Conservation (phyloP, 352 stramenopile genomes). For the Nothophytophthora sp. region DNA sequence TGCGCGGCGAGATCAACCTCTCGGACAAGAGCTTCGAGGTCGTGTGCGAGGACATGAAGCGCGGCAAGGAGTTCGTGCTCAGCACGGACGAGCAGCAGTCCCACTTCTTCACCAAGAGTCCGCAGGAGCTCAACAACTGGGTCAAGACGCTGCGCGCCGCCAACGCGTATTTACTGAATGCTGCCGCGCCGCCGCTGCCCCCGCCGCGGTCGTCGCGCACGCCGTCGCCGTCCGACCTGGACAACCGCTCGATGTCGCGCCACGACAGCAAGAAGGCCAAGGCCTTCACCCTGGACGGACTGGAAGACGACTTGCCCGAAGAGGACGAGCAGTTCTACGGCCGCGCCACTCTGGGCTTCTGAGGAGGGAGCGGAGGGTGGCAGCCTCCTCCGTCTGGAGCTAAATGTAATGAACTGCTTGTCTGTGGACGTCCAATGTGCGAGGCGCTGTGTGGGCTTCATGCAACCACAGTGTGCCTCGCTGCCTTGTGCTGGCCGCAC, state of each 20-base stretch:
- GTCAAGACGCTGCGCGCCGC: constrained; percentile 77
- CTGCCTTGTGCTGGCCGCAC: too few relatives aligned
- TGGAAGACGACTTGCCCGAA: constrained; percentile 46
- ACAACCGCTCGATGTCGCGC: constrained; percentile 19
- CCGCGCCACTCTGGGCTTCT: constrained; percentile 81
- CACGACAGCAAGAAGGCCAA: constrained; percentile 30
- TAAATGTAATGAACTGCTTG: constrained; percentile 42
- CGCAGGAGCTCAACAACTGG: constrained; percentile 75
- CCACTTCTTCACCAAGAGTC: constrained; percentile 82
- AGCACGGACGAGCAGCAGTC: constrained; percentile 85
- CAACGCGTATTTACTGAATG: constrained; percentile 61
- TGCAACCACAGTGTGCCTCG: too few relatives aligned
- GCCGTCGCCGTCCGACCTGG: constrained; percentile 13
- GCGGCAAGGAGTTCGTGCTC: constrained; percentile 79
- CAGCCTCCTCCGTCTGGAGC: constrained; percentile 7
- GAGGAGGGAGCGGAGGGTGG: constrained; percentile 19
- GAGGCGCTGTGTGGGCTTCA: too few relatives aligned
- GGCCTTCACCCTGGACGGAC: constrained; percentile 39
- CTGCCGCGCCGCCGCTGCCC: constrained; percentile 27
- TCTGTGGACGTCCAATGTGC: constrained; percentile 8
- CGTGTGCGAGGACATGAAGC: constrained; percentile 72
- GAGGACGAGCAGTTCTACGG: constrained; percentile 85
- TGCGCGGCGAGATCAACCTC: constrained; percentile 82
- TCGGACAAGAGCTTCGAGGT: constrained; percentile 81
- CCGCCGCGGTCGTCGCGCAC: constrained; percentile 24